These are phyloP conservation scores for Trichomonas gallinae DNA, from an alignment of 208 protist genomes.

Conservation along the genomic window DNA sequence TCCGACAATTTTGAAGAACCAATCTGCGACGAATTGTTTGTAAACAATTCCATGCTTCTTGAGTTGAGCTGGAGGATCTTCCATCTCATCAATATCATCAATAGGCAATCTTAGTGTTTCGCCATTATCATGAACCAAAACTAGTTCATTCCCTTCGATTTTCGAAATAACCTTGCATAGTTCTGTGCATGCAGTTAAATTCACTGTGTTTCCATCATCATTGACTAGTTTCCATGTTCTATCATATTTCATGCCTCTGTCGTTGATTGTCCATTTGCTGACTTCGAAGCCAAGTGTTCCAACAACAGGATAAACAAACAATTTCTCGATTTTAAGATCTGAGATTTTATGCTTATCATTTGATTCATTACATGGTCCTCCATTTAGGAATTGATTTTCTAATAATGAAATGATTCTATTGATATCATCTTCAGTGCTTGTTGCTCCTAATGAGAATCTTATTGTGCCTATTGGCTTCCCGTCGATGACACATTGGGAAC, in stretches of 20 bases:
- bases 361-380: background rate
- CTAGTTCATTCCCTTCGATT: background rate
- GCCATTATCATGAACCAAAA: background rate
- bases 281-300: background rate
- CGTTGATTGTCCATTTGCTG: no score
- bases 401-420: background rate
- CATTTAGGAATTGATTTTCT: background rate
- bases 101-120: background rate
- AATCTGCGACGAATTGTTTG: background rate
- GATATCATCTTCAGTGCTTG: background rate
- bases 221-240: background rate
- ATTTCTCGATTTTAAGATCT: background rate
- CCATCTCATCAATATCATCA: no score
- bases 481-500: background rate
- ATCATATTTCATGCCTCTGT: background rate
- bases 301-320: background rate
- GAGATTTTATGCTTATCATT: background rate
- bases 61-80: background rate
- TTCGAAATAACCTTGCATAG: background rate
- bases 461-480: background rate
- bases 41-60: background rate
- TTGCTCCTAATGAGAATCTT: background rate
- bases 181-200: background rate
- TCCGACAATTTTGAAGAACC: background rate
- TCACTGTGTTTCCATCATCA: background rate